Evolutionary conservation across 164 flowering plant genomes (phyloP).

Genomic region (grape (Vitis vinifera)): DNA sequence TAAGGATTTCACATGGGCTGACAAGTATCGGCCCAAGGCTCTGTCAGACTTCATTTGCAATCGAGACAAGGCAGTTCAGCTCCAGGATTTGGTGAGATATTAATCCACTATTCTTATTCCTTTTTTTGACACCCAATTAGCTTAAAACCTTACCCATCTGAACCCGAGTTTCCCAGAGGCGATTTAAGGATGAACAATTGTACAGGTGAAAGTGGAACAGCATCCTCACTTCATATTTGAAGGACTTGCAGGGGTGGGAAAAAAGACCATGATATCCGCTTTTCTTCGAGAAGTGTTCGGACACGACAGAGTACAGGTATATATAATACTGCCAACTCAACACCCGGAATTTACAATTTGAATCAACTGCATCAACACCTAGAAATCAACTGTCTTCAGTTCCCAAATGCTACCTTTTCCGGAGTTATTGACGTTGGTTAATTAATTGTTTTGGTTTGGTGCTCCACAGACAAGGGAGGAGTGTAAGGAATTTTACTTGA

Average conservation of each 20-base stretch:
- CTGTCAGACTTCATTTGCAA: constrained; percentile 65
- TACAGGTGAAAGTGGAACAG: constrained; percentile 33
- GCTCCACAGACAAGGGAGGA: constrained; percentile 44
- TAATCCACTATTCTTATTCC: not conserved
- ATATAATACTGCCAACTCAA: not conserved
- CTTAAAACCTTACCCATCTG: too few species aligned
- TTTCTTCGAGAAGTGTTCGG: constrained; percentile 55
- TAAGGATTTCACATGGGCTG: constrained; percentile 45
- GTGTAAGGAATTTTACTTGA: constrained; percentile 42
- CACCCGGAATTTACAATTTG: too few species aligned
- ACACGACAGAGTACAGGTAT: constrained; percentile 44
- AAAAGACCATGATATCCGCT: constrained; percentile 74
- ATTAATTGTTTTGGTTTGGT: not conserved
- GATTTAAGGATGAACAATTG: not conserved
- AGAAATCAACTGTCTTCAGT: too few species aligned
- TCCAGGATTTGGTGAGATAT: constrained; percentile 39
- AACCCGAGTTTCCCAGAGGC: too few species aligned
- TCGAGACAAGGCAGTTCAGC: constrained; percentile 29
- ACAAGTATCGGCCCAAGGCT: constrained; percentile 41
- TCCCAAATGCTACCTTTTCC: not conserved
- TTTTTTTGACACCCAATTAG: too few species aligned
- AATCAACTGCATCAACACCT: too few species aligned
- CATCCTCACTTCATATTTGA: constrained; percentile 62
- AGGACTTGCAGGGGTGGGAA: constrained; percentile 72
- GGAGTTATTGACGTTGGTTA: constrained; percentile 5